Evolutionary conservation across 345 rosid species (phyloP).

Genomic region (Melastoma malabathricum): DNA sequence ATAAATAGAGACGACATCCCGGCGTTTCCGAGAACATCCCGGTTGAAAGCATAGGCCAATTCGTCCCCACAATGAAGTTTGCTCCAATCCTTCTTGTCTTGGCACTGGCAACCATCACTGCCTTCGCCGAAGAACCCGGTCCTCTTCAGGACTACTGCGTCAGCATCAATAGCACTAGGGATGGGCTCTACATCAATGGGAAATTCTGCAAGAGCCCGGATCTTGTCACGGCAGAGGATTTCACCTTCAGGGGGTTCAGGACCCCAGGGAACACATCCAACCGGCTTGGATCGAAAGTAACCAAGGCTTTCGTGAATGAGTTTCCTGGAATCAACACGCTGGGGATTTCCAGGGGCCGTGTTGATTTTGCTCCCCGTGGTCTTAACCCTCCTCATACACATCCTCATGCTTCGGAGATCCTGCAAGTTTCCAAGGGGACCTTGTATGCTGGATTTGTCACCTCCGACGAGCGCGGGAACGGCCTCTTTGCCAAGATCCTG

Average conservation of each 20-base stretch:
- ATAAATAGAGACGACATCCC: too few species aligned
- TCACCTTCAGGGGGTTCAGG: not conserved
- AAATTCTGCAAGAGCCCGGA: constrained; percentile 1
- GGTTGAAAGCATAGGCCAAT: not conserved
- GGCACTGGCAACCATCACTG: not conserved
- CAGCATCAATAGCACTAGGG: constrained; percentile 8
- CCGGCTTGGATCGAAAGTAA: not conserved
- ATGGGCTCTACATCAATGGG: not conserved
- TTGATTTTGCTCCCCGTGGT: constrained; percentile 16
- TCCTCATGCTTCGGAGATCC: constrained; percentile 23
- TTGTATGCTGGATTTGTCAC: constrained; percentile 22
- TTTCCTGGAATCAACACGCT: constrained; percentile 17
- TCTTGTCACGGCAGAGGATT: not conserved
- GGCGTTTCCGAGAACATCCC: not conserved
- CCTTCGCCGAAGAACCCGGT: not conserved
- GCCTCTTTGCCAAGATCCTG: constrained; percentile 11
- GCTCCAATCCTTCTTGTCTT: constrained; percentile 1
- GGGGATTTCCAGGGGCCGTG: constrained; percentile 13
- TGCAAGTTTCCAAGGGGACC: constrained; percentile 18
- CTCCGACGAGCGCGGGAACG: constrained; percentile 9
- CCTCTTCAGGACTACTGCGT: constrained; percentile 22
- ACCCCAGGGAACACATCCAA: not conserved
- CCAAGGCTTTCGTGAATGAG: not conserved
- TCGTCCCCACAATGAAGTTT: not conserved
- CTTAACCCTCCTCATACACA: constrained; percentile 34